Evolutionary conservation across 371 early-diverging fungal genomes (phyloP).

Genomic region (Syncephalastrum monosporum): DNA sequence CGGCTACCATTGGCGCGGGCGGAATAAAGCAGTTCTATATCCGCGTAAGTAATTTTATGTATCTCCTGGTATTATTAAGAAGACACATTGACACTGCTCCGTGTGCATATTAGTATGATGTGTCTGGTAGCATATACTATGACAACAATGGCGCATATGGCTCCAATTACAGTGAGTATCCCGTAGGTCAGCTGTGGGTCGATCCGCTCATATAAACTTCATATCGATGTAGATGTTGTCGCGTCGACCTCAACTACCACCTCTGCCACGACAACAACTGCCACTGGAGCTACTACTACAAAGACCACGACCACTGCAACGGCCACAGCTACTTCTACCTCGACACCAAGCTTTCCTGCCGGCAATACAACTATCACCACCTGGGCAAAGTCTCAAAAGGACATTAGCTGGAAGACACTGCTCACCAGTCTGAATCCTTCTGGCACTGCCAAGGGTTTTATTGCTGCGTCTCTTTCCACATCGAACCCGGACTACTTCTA

Average conservation of each 20-base stretch:
- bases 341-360: slow-evolving; percentile 17
- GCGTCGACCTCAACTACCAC: slow-evolving; percentile 10
- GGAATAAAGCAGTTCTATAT: slow-evolving; percentile 43
- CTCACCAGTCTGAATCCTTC: slow-evolving; percentile 35
- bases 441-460: slow-evolving; percentile 31
- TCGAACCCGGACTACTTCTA: slow-evolving; percentile 74
- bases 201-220: neutral
- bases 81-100: neutral
- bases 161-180: slow-evolving; percentile 18
- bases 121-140: slow-evolving; percentile 33
- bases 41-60: slow-evolving; percentile 8
- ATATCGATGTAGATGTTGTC: neutral
- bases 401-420: slow-evolving; percentile 2
- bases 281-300: slow-evolving; percentile 17
- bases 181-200: neutral
- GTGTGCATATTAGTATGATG: slow-evolving; percentile 26
- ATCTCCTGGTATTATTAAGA: neutral
- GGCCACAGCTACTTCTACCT: slow-evolving; percentile 1
- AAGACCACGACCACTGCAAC: slow-evolving; percentile 1
- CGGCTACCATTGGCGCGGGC: slow-evolving; percentile 19
- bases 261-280: slow-evolving; percentile 10
- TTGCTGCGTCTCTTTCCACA: slow-evolving; percentile 39
- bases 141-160: slow-evolving; percentile 29
- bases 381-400: slow-evolving; percentile 12
- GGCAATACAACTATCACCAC: slow-evolving; percentile 24